phyloP scores from a whole-genome alignment of 257 asterid species.

The Parsonsia alboflavescens region DNA sequence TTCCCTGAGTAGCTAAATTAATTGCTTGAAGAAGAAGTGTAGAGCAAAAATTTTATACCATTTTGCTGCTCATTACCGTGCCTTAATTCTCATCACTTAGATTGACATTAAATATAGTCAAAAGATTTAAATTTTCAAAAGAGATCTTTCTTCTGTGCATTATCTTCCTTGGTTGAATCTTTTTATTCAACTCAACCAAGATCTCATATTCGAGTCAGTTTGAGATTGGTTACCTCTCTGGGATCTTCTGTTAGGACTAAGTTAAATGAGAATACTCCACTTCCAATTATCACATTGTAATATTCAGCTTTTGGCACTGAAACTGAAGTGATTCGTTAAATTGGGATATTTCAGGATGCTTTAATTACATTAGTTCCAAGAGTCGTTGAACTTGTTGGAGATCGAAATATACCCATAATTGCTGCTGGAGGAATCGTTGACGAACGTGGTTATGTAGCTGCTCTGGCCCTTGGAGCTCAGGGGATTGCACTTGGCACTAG shows the following conservation, averaged over 20 bases:
- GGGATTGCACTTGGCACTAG: slow-evolving; percentile 82
- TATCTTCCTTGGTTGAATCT: neutral
- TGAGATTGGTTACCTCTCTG: neutral
- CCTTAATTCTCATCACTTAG: neutral
- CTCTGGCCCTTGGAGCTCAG: slow-evolving; percentile 88
- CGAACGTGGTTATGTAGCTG: slow-evolving; percentile 93
- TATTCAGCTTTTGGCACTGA: neutral
- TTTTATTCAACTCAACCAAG: neutral
- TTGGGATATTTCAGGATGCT: slow-evolving; percentile 42
- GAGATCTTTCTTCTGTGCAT: neutral
- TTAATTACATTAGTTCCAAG: slow-evolving; percentile 67
- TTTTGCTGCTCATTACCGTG: neutral
- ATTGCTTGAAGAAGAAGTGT: neutral
- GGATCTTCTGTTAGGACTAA: neutral
- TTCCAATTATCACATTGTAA: neutral
- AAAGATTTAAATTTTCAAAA: neutral
- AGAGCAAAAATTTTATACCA: neutral
- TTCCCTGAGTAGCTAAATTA: neutral
- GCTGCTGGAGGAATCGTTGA: slow-evolving; percentile 90
- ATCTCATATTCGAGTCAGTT: neutral
- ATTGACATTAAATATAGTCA: neutral
- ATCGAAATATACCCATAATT: slow-evolving; percentile 47
- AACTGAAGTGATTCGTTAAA: neutral
- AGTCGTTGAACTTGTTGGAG: slow-evolving; percentile 60
- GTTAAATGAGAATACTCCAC: neutral